Percentiles rank a stretch among this genome's conserved stretches.
Evolutionary conservation across 2,329 filamentous ascomycete genomes (phyloP).

Genomic region (Xylaria sp.): DNA sequence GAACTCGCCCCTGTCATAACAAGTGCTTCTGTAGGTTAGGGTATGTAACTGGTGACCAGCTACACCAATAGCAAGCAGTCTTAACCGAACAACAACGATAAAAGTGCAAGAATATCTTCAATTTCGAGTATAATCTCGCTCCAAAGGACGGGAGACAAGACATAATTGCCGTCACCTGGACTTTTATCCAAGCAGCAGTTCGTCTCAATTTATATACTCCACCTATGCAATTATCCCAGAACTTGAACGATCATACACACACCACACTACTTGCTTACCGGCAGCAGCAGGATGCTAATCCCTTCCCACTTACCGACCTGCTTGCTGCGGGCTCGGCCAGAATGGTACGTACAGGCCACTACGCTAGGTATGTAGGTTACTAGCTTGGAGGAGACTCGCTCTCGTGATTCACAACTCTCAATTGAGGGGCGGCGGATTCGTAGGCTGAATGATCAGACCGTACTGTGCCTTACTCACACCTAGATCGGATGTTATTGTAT

Average conservation of each 20-base stretch:
- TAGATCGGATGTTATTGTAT: conserved; percentile 4
- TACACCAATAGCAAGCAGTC: background rate
- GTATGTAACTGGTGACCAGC: background rate
- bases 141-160: background rate
- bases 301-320: conserved; percentile 5
- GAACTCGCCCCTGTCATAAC: background rate
- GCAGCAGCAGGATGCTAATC: conserved; percentile 22
- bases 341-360: background rate
- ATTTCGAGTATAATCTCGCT: background rate
- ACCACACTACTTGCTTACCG: background rate
- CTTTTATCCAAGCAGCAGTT: background rate
- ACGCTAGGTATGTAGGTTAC: background rate
- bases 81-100: background rate
- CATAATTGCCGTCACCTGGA: background rate
- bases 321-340: background rate
- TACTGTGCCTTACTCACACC: background rate
- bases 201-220: too few relatives aligned
- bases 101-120: background rate
- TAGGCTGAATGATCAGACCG: conserved; percentile 21
- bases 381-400: background rate
- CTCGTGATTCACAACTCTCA: conserved; percentile 1
- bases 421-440: conserved; percentile 24
- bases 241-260: background rate
- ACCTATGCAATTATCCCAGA: too few relatives aligned
- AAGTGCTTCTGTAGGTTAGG: background rate